Conservation (phyloP, 2,329 filamentous ascomycete species). For the Furcasterigmium furcatum region DNA sequence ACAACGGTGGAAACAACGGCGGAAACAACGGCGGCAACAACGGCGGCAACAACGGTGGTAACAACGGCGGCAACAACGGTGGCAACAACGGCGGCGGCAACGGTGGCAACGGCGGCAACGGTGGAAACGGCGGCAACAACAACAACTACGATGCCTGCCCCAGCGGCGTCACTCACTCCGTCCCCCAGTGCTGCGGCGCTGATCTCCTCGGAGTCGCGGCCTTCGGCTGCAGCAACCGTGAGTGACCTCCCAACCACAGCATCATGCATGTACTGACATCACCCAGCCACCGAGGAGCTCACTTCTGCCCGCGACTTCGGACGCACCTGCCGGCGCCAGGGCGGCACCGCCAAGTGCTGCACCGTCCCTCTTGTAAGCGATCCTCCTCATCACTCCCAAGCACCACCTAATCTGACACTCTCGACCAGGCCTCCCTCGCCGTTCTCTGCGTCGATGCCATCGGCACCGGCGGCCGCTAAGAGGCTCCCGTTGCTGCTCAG, state of each 20-base stretch:
- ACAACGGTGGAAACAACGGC: neutral
- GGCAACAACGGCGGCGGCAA: neutral
- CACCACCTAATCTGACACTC: too few relatives aligned
- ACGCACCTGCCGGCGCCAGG: slow-evolving; percentile 40
- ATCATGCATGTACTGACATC: neutral
- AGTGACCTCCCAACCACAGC: neutral
- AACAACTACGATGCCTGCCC: slow-evolving; percentile 28
- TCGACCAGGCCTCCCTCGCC: too few relatives aligned
- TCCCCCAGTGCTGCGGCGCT: slow-evolving; percentile 56
- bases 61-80: neutral
- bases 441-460: too few relatives aligned
- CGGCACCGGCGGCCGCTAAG: too few relatives aligned
- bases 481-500: too few relatives aligned
- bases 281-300: slow-evolving; percentile 26
- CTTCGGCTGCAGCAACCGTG: slow-evolving; percentile 49
- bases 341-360: slow-evolving; percentile 57
- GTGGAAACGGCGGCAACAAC: neutral
- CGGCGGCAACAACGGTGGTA: neutral
- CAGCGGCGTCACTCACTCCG: slow-evolving; percentile 33
- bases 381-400: too few relatives aligned
- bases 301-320: slow-evolving; percentile 37
- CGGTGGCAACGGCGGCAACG: neutral
- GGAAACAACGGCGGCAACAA: neutral
- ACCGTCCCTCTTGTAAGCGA: slow-evolving; percentile 40
- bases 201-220: slow-evolving; percentile 56